These are phyloP conservation scores for Lippia alba DNA, from an alignment of 305 asterid species.

Conservation along the genomic window DNA sequence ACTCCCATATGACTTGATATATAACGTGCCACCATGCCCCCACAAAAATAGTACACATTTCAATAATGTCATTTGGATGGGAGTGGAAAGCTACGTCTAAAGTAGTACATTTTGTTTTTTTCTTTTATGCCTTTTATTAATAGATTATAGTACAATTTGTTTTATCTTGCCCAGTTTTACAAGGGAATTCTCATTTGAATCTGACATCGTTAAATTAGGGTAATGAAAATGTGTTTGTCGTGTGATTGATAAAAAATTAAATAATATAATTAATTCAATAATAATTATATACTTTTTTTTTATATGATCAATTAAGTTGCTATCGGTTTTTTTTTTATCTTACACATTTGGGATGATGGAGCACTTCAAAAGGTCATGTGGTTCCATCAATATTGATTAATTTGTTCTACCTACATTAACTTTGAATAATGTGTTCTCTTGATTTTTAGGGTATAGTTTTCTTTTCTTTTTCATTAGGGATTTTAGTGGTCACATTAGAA, in stretches of 20 bases:
- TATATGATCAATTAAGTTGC: no score
- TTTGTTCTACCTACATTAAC: not conserved
- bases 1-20: conserved; percentile 2
- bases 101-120: conserved; percentile 27
- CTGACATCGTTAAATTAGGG: no score
- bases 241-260: no score
- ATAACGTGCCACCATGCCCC: conserved; percentile 26
- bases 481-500: no score
- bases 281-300: not conserved
- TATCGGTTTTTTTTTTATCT: not conserved
- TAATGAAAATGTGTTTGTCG: no score
- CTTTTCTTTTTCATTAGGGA: no score
- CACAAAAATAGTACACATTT: conserved; percentile 22
- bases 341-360: not conserved
- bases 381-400: not conserved
- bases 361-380: not conserved
- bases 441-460: no score
- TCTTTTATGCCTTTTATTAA: not conserved
- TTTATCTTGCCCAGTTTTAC: not conserved
- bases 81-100: conserved; percentile 31
- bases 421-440: not conserved
- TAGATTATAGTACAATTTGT: not conserved
- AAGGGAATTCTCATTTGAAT: no score
- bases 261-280: no score
- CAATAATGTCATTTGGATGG: conserved; percentile 36